Evolutionary conservation across 441 rosid species (phyloP).

Genomic region (Breynia disticha): DNA sequence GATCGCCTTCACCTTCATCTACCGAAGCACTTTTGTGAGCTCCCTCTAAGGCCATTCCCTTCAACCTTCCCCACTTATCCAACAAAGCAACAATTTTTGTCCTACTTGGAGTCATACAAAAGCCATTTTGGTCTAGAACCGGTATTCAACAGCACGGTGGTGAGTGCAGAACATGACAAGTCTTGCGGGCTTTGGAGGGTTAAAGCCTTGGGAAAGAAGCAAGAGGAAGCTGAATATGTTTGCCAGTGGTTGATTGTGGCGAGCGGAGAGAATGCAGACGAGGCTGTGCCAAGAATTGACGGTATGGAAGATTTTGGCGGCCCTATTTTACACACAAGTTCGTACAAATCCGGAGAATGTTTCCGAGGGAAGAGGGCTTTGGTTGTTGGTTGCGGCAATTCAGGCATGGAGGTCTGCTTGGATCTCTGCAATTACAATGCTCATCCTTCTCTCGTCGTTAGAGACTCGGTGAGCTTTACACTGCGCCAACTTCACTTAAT

Average conservation of each 20-base stretch:
- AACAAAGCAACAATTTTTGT: slow-evolving; percentile 53
- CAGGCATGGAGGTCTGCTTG: slow-evolving; percentile 81
- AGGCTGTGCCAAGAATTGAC: slow-evolving; percentile 42
- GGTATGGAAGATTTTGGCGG: slow-evolving; percentile 52
- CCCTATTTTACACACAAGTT: slow-evolving; percentile 44
- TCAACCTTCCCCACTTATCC: slow-evolving; percentile 61
- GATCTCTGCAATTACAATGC: slow-evolving; percentile 70
- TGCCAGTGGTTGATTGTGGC: slow-evolving; percentile 67
- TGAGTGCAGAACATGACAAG: slow-evolving; percentile 46
- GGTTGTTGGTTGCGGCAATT: slow-evolving; percentile 88
- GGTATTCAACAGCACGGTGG: slow-evolving; percentile 40
- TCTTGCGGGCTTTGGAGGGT: slow-evolving; percentile 43
- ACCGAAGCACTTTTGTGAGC: slow-evolving; percentile 66
- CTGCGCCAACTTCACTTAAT: no score
- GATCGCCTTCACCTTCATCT: slow-evolving; percentile 82
- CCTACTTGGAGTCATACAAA: slow-evolving; percentile 41
- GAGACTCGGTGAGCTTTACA: slow-evolving; percentile 78
- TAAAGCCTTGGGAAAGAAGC: slow-evolving; percentile 30
- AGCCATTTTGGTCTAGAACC: slow-evolving; percentile 34
- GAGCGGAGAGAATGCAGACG: slow-evolving; percentile 74
- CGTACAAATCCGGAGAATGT: slow-evolving; percentile 46
- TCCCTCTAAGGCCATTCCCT: slow-evolving; percentile 67
- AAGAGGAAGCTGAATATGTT: slow-evolving; percentile 31
- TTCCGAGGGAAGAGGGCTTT: slow-evolving; percentile 45
- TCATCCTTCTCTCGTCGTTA: slow-evolving; percentile 56